phyloP scores from a whole-genome alignment of 371 early-diverging fungal genomes.

The Funneliformis caledonium region DNA sequence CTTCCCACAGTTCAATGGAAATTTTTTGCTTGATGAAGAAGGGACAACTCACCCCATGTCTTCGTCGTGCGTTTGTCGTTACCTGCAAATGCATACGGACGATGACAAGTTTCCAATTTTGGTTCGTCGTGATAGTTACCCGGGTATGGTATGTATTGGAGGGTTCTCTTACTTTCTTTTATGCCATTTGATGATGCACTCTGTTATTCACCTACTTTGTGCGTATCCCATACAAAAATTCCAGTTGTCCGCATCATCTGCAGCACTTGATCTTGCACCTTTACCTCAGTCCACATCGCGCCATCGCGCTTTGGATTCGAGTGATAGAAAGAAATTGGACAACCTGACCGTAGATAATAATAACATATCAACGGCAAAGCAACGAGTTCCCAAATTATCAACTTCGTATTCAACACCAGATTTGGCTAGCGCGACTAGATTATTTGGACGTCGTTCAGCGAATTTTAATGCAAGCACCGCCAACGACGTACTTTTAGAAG shows the following conservation, averaged over 20 bases:
- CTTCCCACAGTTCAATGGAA: constrained; percentile 41
- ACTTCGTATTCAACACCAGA: constrained; percentile 46
- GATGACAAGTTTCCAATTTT: constrained; percentile 50
- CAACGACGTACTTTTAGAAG: constrained; percentile 42
- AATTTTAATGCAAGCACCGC: constrained; percentile 43
- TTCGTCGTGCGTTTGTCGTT: constrained; percentile 45
- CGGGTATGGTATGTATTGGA: constrained; percentile 21
- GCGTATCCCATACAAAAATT: neutral
- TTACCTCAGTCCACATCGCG: constrained; percentile 45
- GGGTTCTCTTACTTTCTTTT: neutral
- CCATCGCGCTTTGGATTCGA: constrained; percentile 23
- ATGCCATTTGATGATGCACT: neutral
- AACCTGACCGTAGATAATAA: constrained; percentile 31
- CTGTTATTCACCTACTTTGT: neutral
- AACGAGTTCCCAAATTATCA: constrained; percentile 43
- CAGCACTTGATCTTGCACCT: constrained; percentile 53
- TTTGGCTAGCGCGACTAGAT: constrained; percentile 35
- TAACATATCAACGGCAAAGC: constrained; percentile 42
- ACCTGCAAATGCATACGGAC: constrained; percentile 48
- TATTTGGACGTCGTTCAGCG: constrained; percentile 33
- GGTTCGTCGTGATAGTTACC: constrained; percentile 45
- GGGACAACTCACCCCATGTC: neutral
- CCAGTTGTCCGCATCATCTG: constrained; percentile 52
- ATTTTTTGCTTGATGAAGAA: constrained; percentile 41
- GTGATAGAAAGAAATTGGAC: constrained; percentile 31